Percentiles rank a stretch among this genome's conserved stretches.
phyloP scores from a whole-genome alignment of 192 early-diverging fungal species.

The Backusella sp. region DNA sequence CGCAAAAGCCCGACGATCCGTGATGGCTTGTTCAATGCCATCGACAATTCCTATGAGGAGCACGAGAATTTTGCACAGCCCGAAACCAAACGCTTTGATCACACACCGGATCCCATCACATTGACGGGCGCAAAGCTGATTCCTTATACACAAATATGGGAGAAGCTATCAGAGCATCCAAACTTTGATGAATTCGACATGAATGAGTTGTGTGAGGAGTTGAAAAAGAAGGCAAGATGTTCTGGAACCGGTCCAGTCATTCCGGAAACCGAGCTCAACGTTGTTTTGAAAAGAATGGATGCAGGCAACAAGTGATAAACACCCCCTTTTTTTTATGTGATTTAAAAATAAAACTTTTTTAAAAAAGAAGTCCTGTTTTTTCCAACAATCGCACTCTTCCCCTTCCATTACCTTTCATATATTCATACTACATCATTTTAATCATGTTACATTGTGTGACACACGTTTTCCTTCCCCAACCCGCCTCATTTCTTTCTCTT shows the following conservation, averaged over 20 bases:
- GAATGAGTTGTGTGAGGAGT: conserved; percentile 45
- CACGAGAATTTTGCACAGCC: conserved; percentile 10
- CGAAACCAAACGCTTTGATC: conserved; percentile 16
- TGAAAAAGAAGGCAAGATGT: conserved; percentile 57
- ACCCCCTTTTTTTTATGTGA: neutral
- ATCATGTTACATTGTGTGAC: no score
- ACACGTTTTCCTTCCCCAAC: no score
- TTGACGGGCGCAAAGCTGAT: conserved; percentile 31
- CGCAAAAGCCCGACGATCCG: neutral
- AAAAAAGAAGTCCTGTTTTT: neutral
- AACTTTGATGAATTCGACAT: conserved; percentile 56
- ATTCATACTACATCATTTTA: no score
- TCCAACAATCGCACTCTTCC: no score
- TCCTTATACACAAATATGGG: conserved; percentile 53
- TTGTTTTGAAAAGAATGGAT: conserved; percentile 16
- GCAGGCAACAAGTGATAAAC: neutral
- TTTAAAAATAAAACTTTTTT: neutral
- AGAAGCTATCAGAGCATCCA: conserved; percentile 54
- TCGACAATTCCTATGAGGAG: neutral
- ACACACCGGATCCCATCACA: conserved; percentile 9
- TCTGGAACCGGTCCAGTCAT: conserved; percentile 59
- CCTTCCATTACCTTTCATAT: no score
- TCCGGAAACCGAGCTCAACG: conserved; percentile 36
- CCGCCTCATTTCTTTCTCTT: no score
- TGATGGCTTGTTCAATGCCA: neutral